These are phyloP conservation scores for Boechera divaricarpa DNA, from an alignment of 345 rosid species.

Conservation along the genomic window DNA sequence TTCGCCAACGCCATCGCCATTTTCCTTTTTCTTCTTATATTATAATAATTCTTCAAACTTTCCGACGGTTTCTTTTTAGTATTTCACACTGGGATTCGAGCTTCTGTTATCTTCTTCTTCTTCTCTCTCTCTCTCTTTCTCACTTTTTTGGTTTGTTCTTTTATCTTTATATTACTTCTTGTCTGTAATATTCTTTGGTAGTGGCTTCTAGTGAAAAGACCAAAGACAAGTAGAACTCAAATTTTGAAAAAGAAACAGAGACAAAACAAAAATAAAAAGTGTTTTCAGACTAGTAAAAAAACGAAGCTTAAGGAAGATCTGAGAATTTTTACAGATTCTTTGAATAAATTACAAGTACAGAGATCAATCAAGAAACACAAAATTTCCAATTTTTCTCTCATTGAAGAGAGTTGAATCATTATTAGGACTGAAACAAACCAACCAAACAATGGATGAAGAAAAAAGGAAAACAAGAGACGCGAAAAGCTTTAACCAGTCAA, in stretches of 20 bases:
- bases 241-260: not conserved
- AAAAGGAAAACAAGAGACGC: too few species aligned
- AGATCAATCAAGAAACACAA: not conserved
- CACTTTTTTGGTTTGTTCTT: not conserved
- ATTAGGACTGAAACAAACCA: conserved; percentile 3
- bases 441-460: conserved; percentile 7
- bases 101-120: conserved; percentile 10
- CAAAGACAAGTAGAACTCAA: conserved; percentile 36
- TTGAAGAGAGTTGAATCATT: conserved; percentile 45
- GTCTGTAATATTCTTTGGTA: conserved; percentile 34
- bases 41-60: not conserved
- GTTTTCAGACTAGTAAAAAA: not conserved
- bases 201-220: conserved; percentile 37
- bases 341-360: not conserved
- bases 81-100: not conserved
- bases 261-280: not conserved
- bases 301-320: conserved; percentile 36
- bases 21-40: not conserved
- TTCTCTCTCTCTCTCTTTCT: not conserved
- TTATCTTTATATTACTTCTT: conserved; percentile 9
- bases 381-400: too few species aligned
- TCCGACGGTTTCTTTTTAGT: conserved; percentile 9
- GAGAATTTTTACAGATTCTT: conserved; percentile 36
- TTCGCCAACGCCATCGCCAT: conserved; percentile 84
- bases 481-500: too few species aligned